These are phyloP conservation scores for Mycena citricolor DNA, from an alignment of 1,284 basidiomycete species.

Conservation along the genomic window DNA sequence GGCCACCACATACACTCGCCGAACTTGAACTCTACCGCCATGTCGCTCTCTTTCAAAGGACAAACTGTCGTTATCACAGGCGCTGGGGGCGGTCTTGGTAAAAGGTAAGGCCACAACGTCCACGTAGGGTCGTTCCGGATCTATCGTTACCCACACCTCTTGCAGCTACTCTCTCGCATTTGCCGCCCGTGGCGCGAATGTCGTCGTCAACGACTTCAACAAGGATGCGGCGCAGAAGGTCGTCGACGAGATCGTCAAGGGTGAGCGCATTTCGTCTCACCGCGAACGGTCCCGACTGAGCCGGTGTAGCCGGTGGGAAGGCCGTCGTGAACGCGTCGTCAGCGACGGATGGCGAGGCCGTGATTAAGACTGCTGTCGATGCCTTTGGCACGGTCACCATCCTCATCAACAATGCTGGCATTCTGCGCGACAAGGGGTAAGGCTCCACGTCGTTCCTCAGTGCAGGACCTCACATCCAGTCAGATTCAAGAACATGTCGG, in stretches of 20 bases:
- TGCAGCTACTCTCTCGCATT: constrained; percentile 87
- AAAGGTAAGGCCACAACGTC: constrained; percentile 84
- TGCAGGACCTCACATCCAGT: neutral
- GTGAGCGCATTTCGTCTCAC: constrained; percentile 50
- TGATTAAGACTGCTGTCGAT: constrained; percentile 87
- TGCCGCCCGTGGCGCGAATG: constrained; percentile 88
- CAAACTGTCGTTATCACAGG: constrained; percentile 95
- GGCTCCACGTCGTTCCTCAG: constrained; percentile 27
- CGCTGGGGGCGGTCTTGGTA: constrained; percentile 93
- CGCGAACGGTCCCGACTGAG: constrained; percentile 23
- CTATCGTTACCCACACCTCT: too few relatives aligned
- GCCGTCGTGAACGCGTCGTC: constrained; percentile 88
- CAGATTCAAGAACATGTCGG: constrained; percentile 91
- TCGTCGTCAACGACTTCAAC: constrained; percentile 96
- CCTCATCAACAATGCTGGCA: constrained; percentile 97
- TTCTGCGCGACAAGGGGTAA: constrained; percentile 81
- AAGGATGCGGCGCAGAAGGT: constrained; percentile 88
- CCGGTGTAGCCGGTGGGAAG: constrained; percentile 73
- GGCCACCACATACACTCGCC: too few relatives aligned
- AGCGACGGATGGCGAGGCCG: constrained; percentile 84
- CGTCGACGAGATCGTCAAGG: constrained; percentile 85
- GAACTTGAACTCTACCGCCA: too few relatives aligned
- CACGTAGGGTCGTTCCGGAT: too few relatives aligned
- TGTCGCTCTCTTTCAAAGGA: constrained; percentile 82
- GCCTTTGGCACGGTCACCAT: constrained; percentile 83